Evolutionary conservation across 108 stramenopile species (phyloP), one percentile per base, ranked within the genome.

Genomic region (Mediolabrus comicus): DNA sequence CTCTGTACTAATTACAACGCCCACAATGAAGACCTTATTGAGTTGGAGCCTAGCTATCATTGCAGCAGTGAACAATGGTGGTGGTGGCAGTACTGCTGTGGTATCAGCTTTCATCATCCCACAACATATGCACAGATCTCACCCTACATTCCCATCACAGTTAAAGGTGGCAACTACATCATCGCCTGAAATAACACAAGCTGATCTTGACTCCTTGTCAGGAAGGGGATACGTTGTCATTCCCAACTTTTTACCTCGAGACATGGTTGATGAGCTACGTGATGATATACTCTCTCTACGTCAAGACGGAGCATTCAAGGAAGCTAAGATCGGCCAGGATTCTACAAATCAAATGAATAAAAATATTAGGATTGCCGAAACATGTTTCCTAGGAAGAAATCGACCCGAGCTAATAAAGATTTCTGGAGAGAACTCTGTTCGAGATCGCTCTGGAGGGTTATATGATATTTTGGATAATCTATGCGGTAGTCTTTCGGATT

Each of bases 241-340:
- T 32, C 69, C 75, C 14, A 59, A 83, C 54, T 92, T 89, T 57
- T 52, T 92, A 24, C 64, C 86, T 2, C 55, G 57, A 16, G 32
- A 51, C 3, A 52, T 87, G 17, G 83, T 87, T 22, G 69, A 84
- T 22, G 79, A 83, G 8, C 60, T 92, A 2, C 80, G 86, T 11
- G 39, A 76, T 6, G 91, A 92, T 64, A 80, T 90, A 4, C 11
- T 46, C 3, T 19, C 39, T 3, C 69, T 92, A 17, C 84, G 91
- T 0, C 14, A 38, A 24, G 60, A 75, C 3, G 52, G 59, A 33
- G 68, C 80, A 19, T 92, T 92, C 64, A 70, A 63, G 8, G 62
- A 76, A 41, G 91, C 91, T n/a, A 84, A 82, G 39, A 88, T 90
- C 34, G 88, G 91, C 7, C 85, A 89, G 66, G 86, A 87, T 54